These are phyloP conservation scores for Melampsora abietis-canadensis DNA, from an alignment of 1,284 basidiomycete genomes.

Conservation along the genomic window DNA sequence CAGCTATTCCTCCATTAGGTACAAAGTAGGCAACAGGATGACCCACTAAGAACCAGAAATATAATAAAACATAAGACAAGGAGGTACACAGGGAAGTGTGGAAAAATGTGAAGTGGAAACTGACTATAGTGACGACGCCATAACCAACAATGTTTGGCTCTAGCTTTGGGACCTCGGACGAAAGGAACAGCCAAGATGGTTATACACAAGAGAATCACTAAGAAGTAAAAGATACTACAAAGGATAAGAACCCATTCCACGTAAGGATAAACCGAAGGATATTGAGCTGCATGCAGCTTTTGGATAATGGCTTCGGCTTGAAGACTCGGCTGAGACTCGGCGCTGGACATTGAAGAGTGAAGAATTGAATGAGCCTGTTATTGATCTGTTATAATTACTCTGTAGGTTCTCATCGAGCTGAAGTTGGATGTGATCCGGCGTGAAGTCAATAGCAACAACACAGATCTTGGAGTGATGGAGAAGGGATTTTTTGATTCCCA, in stretches of 20 bases:
- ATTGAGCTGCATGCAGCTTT: neutral
- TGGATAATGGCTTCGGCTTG: no score
- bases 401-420: no score
- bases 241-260: neutral
- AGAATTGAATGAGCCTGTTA: no score
- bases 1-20: neutral
- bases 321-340: no score
- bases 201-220: neutral
- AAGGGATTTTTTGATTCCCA: no score
- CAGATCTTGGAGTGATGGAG: no score
- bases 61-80: neutral
- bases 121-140: slow-evolving; percentile 11
- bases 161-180: neutral
- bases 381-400: no score
- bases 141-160: neutral
- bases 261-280: slow-evolving; percentile 1
- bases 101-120: neutral
- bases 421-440: no score
- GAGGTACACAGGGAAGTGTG: neutral
- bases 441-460: no score
- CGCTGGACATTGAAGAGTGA: no score
- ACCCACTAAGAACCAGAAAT: neutral
- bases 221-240: slow-evolving; percentile 4
- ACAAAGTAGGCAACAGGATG: neutral
- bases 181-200: neutral